Evolutionary conservation across 805 yeast species (phyloP), one percentile per base, ranked within the genome.

Genomic region (Pichia phayaonensis): DNA sequence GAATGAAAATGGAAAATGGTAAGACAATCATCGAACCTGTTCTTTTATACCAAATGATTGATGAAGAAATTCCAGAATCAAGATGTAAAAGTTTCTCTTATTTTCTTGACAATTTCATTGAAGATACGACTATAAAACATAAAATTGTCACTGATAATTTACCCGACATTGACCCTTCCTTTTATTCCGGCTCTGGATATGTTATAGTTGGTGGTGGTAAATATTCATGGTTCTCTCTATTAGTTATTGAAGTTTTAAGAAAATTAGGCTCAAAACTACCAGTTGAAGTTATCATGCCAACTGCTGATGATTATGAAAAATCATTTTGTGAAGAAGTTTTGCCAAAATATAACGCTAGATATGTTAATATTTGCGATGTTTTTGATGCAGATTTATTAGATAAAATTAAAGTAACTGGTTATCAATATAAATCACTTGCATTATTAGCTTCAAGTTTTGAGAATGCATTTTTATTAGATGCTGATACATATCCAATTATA

Each of bases 121-220:
- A 29, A 29, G 34, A 29, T 29, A 29, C 34, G 13, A 29, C 34
- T 15, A 29, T 29, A 29, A 29, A 29, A 29, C 34, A 29, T 29
- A 29, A 29, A n/a, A 29, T 29, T 29, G 34, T 29, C 5, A 15
- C 34, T 8, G 34, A 29, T 29, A 29, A 29, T 15, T 29, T 29
- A 29, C 34, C 34, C 13, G n/a, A 29, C 13, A 29, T 29, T 12
- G 7, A 15, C 13, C 34, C 34, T 29, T 29, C 51, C 13, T 63
- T 61, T 42, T 66, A 65, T 51, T 48, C 54, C 7, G 69, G 68
- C 31, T 54, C 57, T 42, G 71, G 92, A 77, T 23, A 80, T 74
- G 84, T 84, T 1, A 80, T 79, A 59, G 89, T 86, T 26, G 94
- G 92, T 34, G 95, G 95, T 40, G 92, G 90, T 2, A 77, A 76